A percentile compares a stretch with the other conserved stretches of the same genome.
Conservation (phyloP, 352 stramenopile genomes). For the Phytophthora ramorum region DNA sequence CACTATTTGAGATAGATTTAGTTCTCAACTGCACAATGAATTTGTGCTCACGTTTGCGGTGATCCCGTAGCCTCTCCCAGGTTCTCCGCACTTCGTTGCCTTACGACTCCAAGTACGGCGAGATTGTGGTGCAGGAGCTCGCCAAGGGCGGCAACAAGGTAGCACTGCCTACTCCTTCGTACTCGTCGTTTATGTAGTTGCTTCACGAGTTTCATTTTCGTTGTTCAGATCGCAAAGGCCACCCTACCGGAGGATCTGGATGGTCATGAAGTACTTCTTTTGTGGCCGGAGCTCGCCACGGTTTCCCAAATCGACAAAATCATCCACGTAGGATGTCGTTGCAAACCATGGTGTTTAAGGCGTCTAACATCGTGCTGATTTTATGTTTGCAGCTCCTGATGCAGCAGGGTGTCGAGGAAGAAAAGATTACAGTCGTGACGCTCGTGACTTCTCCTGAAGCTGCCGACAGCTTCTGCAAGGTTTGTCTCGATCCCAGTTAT, state of each 20-base stretch:
- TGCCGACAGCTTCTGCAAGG: slow-evolving; percentile 83
- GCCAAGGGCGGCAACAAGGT: slow-evolving; percentile 58
- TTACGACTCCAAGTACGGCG: slow-evolving; percentile 69
- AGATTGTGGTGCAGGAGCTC: slow-evolving; percentile 61
- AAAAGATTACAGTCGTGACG: slow-evolving; percentile 84
- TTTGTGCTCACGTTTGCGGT: background rate
- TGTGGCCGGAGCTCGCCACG: slow-evolving; percentile 70
- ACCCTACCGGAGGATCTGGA: slow-evolving; percentile 71
- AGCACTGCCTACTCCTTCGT: background rate
- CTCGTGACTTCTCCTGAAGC: slow-evolving; percentile 82
- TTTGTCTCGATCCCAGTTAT: slow-evolving; percentile 13
- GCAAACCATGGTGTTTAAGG: background rate
- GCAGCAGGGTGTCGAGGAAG: slow-evolving; percentile 73
- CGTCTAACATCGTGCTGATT: slow-evolving; percentile 5
- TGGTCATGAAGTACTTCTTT: slow-evolving; percentile 68
- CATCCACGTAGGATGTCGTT: slow-evolving; percentile 62
- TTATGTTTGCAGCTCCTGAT: slow-evolving; percentile 58
- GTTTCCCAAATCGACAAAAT: slow-evolving; percentile 75
- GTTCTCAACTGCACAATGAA: too few relatives aligned
- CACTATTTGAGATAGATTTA: background rate
- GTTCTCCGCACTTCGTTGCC: slow-evolving; percentile 66
- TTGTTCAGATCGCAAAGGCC: slow-evolving; percentile 51
- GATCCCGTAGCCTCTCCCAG: slow-evolving; percentile 46
- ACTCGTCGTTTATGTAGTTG: background rate
- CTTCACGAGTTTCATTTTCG: background rate